Evolutionary conservation across 169 alveolate genomes (phyloP), one percentile per base, ranked within the genome.

Genomic region (Babesia gibsoni): DNA sequence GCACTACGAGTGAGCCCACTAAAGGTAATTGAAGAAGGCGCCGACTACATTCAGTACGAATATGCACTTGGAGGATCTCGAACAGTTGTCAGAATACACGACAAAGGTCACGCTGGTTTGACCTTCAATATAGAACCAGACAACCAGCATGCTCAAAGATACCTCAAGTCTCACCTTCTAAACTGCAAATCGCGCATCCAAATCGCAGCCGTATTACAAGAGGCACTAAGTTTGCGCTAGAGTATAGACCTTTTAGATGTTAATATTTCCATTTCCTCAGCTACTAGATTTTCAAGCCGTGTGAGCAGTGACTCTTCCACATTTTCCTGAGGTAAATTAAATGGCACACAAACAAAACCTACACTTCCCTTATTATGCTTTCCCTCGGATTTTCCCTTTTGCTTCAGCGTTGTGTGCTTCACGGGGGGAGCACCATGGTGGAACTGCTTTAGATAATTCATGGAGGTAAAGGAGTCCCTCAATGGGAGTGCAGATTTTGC

Each of bases 241-340:
- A 52, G 16, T 30, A 33, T 33, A 14, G 0, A 3, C 23, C 52
- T 54, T 18, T 52, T 29, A 1, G 77, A 22, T 9, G 59, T 56
- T 2, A 69, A 61, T 72, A 69, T 69, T 1, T 69, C 54, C 81
- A 69, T 69, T 22, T 69, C 81, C 45, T 69, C 67, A 16, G 61
- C 61, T 20, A 69, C 72, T n/a, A 69, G 73, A 48, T 42, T 39
- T 22, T 69, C 81, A 27, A 69, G 61, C 16, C 81, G 69, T 30
- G 57, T 7, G 16, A 69, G 73, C 53, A 69, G 63, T 22, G 81
- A 49, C 59, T 61, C 68, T 63, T 69, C 81, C 16, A 58, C 81
- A 16, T 27, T 29, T 14, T 33, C 65, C 67, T 66, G 53, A 3
- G 53, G 10, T 7, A 8, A 9, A 9, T 27, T 65, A 25, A 41